Evolutionary conservation across 257 asterid species (phyloP).

Genomic region (Perilla frutescens): DNA sequence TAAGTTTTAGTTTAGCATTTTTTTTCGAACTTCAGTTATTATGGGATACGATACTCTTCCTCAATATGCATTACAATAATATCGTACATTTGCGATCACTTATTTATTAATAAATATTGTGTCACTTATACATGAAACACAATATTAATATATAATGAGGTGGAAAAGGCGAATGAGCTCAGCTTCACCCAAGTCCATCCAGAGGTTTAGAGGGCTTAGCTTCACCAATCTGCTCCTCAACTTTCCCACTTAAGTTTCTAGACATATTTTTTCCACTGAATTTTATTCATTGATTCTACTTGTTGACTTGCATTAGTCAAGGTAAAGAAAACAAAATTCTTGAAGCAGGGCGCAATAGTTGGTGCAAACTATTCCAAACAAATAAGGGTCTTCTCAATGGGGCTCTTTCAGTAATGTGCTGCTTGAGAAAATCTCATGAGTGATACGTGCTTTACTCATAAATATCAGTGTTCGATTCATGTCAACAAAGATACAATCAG

Average conservation of each 20-base stretch:
- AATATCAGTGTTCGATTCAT: background rate
- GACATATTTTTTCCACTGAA: background rate
- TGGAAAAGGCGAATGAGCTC: background rate
- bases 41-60: too few species aligned
- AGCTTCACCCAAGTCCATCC: background rate
- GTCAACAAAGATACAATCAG: background rate
- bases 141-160: background rate
- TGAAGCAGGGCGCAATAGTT: background rate
- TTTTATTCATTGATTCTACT: background rate
- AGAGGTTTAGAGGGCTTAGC: background rate
- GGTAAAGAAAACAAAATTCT: background rate
- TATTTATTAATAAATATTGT: too few species aligned
- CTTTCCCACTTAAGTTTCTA: background rate
- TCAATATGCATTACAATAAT: too few species aligned
- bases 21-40: too few species aligned
- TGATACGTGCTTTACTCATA: background rate
- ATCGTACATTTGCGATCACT: too few species aligned
- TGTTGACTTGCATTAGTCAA: background rate
- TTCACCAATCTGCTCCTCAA: background rate
- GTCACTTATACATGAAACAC: background rate
- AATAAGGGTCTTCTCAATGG: background rate
- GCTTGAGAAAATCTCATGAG: background rate
- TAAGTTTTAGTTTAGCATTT: too few species aligned
- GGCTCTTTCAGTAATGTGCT: constrained; percentile 10
- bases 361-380: background rate